These are phyloP conservation scores for Brassica napus DNA, from an alignment of 345 rosid species.

Conservation along the genomic window DNA sequence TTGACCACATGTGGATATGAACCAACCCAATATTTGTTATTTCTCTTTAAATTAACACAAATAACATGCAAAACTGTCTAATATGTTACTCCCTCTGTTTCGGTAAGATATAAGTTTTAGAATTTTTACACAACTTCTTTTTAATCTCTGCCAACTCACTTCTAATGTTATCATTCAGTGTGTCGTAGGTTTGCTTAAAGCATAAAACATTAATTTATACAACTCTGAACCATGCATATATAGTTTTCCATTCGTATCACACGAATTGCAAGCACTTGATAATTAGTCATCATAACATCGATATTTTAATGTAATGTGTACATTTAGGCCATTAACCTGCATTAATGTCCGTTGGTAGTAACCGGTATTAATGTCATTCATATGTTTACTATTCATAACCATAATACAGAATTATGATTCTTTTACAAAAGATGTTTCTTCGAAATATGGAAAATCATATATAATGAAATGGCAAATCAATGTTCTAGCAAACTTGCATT, in stretches of 20 bases:
- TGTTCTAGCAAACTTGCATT: no score
- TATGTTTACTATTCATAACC: background rate
- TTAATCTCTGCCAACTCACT: background rate
- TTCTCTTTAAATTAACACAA: background rate
- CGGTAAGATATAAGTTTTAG: no score
- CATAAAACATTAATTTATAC: background rate
- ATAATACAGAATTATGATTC: background rate
- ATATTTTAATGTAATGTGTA: no score
- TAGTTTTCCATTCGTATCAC: background rate
- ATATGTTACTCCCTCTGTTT: background rate
- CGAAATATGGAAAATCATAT: no score
- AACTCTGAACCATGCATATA: background rate
- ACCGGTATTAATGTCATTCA: background rate
- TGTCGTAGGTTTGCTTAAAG: background rate
- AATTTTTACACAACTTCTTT: background rate
- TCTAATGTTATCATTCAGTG: background rate
- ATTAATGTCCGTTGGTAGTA: background rate
- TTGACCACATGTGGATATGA: slow-evolving; percentile 26
- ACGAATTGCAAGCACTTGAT: background rate
- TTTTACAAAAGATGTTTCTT: no score
- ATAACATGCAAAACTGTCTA: slow-evolving; percentile 22
- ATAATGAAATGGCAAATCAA: no score
- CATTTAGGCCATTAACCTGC: background rate
- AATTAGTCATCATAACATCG: background rate
- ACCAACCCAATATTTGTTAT: slow-evolving; percentile 6